Evolutionary conservation across 2,329 filamentous ascomycete species (phyloP).

Genomic region (Aspergillus pseudotamarii): DNA sequence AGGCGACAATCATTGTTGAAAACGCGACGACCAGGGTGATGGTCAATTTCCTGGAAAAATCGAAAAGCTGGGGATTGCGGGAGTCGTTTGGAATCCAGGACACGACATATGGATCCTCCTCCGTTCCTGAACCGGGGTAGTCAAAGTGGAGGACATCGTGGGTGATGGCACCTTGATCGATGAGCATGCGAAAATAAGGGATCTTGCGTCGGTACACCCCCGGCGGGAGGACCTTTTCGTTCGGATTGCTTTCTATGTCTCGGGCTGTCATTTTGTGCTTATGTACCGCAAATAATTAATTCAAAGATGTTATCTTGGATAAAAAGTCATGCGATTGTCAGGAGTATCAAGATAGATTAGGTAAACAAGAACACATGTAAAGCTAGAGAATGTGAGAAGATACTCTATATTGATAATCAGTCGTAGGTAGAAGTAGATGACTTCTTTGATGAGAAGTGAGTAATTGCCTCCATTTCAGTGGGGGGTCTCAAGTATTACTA

Average conservation of each 20-base stretch:
- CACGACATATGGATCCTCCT: constrained; percentile 49
- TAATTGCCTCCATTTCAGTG: not conserved
- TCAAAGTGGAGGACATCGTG: constrained; percentile 37
- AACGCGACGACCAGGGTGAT: constrained; percentile 45
- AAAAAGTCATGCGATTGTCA: not conserved
- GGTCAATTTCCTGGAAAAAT: constrained; percentile 44
- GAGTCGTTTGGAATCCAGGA: constrained; percentile 52
- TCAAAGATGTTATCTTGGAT: not conserved
- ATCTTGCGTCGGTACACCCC: constrained; percentile 6
- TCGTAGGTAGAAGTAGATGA: not conserved
- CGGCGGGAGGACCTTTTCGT: not conserved
- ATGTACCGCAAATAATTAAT: not conserved
- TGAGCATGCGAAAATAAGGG: constrained; percentile 5
- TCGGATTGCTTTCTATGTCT: not conserved
- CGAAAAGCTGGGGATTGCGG: constrained; percentile 47
- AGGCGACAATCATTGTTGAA: constrained; percentile 47
- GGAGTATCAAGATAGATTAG: not conserved
- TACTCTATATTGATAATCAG: not conserved
- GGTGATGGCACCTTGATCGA: constrained; percentile 9
- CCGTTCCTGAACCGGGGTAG: constrained; percentile 47
- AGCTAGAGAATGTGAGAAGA: not conserved
- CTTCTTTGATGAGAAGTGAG: not conserved
- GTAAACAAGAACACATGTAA: not conserved
- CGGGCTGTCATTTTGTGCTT: not conserved
- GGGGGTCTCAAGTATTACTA: not conserved